Percentiles rank a stretch among this genome's conserved stretches.
These are phyloP conservation scores for Rosa chinensis DNA, from an alignment of 306 rosid genomes.

Conservation along the genomic window DNA sequence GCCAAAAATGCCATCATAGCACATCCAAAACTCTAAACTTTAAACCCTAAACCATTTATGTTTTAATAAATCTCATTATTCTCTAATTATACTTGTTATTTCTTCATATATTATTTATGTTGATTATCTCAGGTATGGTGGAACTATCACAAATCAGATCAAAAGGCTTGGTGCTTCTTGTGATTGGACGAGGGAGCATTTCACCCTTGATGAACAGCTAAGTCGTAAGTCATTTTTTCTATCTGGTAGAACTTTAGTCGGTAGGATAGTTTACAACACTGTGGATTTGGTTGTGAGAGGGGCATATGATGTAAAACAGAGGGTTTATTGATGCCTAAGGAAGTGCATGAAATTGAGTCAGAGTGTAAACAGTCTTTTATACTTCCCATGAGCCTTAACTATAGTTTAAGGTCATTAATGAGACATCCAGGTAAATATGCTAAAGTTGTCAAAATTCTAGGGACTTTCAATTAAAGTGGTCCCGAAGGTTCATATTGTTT, in stretches of 20 bases:
- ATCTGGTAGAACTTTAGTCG: slow-evolving; percentile 37
- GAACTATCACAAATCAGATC: slow-evolving; percentile 91
- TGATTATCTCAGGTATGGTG: slow-evolving; percentile 70
- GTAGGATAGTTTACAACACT: slow-evolving; percentile 20
- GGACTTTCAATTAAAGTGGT: neutral
- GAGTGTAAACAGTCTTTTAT: neutral
- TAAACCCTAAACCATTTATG: neutral
- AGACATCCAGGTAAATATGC: neutral
- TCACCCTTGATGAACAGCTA: slow-evolving; percentile 98
- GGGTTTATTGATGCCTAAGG: neutral
- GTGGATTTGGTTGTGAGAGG: neutral
- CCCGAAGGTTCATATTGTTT: neutral
- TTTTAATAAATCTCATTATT: neutral
- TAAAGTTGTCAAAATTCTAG: neutral
- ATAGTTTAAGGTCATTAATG: neutral
- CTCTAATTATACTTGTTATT: slow-evolving; percentile 8
- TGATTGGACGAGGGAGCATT: slow-evolving; percentile 95
- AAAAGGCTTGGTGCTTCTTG: slow-evolving; percentile 99
- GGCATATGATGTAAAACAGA: neutral
- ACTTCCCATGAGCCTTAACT: neutral
- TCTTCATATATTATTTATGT: slow-evolving; percentile 9
- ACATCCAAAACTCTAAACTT: neutral
- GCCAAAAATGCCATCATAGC: neutral
- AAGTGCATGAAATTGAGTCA: neutral
- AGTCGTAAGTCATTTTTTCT: slow-evolving; percentile 88